Evolutionary conservation across 1,139 yeast species (phyloP).

Genomic region (Wickerhamiella infanticola): DNA sequence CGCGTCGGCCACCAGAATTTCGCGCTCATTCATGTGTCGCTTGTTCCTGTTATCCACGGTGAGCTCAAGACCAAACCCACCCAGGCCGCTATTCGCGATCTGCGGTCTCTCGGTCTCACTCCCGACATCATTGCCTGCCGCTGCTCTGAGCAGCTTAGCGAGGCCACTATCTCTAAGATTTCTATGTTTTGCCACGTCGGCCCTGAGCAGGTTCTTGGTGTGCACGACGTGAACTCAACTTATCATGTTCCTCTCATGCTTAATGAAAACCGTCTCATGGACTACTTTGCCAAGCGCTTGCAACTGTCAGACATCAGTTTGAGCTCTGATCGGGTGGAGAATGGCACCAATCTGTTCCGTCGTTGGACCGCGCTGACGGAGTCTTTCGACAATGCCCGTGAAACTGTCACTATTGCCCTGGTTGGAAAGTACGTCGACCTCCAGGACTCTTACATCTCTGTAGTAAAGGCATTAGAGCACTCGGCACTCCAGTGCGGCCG

Average conservation of each 20-base stretch:
- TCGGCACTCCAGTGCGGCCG: slow-evolving; percentile 81
- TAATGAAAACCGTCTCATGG: slow-evolving; percentile 73
- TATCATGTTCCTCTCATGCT: slow-evolving; percentile 91
- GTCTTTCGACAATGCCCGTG: slow-evolving; percentile 65
- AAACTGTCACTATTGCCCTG: slow-evolving; percentile 81
- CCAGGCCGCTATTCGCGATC: slow-evolving; percentile 95
- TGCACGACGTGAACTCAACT: slow-evolving; percentile 92
- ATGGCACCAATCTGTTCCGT: slow-evolving; percentile 53
- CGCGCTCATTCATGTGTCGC: slow-evolving; percentile 89
- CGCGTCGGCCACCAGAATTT: slow-evolving; percentile 89
- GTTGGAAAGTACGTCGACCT: slow-evolving; percentile 95
- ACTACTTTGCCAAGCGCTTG: slow-evolving; percentile 57
- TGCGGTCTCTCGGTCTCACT: slow-evolving; percentile 83
- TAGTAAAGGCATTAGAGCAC: slow-evolving; percentile 90
- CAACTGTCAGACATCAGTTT: slow-evolving; percentile 38
- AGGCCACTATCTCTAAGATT: slow-evolving; percentile 77
- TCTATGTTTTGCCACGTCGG: slow-evolving; percentile 99
- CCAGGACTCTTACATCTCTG: slow-evolving; percentile 89
- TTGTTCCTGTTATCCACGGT: slow-evolving; percentile 95
- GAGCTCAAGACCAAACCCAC: slow-evolving; percentile 99
- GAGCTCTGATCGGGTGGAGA: slow-evolving; percentile 37
- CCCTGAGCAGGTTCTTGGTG: slow-evolving; percentile 90
- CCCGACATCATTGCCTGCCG: slow-evolving; percentile 98
- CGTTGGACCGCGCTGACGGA: slow-evolving; percentile 73
- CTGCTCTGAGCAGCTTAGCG: slow-evolving; percentile 71